Evolutionary conservation across 176 grass and related monocot species (phyloP).

Genomic region (Bromus sterilis): DNA sequence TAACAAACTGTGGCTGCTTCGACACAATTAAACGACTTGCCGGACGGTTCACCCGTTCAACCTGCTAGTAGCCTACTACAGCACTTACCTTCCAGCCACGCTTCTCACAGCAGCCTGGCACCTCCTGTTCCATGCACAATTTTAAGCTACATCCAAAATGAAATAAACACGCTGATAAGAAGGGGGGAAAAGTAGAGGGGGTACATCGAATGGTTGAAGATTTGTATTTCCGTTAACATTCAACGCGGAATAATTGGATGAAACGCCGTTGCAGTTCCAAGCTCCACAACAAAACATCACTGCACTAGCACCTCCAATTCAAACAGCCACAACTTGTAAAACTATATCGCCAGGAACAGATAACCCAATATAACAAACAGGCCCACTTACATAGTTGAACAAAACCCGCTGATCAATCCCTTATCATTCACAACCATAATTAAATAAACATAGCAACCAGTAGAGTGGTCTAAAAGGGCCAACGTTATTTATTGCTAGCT

Average conservation of each 20-base stretch:
- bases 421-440: background rate
- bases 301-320: background rate
- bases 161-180: no score
- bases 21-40: no score
- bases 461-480: background rate
- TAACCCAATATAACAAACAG: background rate
- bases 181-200: no score
- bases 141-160: no score
- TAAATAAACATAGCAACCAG: background rate
- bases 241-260: background rate
- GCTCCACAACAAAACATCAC: background rate
- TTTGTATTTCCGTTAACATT: background rate
- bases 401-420: background rate
- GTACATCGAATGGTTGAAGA: background rate
- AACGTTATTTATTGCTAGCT: background rate
- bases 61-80: no score
- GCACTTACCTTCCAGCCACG: no score
- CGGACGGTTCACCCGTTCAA: no score
- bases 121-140: no score
- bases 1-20: no score
- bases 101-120: no score
- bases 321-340: background rate
- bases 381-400: background rate
- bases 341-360: background rate
- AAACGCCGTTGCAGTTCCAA: background rate